Conservation (phyloP, 2,329 filamentous ascomycete species). For the Penicillium paneum region DNA sequence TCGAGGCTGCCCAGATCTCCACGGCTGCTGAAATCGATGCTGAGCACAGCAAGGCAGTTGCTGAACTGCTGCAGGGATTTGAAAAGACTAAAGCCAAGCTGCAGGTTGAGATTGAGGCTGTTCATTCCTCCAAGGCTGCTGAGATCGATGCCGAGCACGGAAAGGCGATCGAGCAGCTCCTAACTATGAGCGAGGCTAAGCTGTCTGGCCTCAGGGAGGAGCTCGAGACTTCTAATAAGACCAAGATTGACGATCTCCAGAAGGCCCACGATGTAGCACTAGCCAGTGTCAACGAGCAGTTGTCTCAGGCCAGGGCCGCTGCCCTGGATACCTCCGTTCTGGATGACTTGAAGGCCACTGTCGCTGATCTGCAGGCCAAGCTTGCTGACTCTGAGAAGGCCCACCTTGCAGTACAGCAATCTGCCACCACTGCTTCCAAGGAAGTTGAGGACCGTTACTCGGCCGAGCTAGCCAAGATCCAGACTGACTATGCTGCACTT, state of each 20-base stretch:
- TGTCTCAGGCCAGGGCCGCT: slow-evolving; percentile 35
- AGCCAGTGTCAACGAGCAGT: slow-evolving; percentile 33
- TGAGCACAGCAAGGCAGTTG: slow-evolving; percentile 28
- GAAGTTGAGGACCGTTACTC: slow-evolving; percentile 35
- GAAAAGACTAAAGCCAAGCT: slow-evolving; percentile 26
- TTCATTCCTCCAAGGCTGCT: slow-evolving; percentile 7
- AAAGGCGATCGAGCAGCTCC: slow-evolving; percentile 36
- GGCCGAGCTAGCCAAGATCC: slow-evolving; percentile 47
- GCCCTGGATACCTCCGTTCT: slow-evolving; percentile 38
- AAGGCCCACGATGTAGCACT: slow-evolving; percentile 36
- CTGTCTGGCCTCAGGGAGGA: slow-evolving; percentile 36
- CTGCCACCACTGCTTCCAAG: slow-evolving; percentile 26
- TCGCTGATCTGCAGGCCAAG: slow-evolving; percentile 60
- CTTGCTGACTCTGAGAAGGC: slow-evolving; percentile 54
- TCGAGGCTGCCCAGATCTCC: slow-evolving; percentile 14
- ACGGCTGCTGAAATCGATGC: slow-evolving; percentile 18
- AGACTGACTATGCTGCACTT: slow-evolving; percentile 45
- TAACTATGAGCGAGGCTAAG: slow-evolving; percentile 41
- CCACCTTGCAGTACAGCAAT: slow-evolving; percentile 42
- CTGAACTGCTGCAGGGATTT: slow-evolving; percentile 35
- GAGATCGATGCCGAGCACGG: slow-evolving; percentile 25
- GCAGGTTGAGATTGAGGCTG: slow-evolving; percentile 19
- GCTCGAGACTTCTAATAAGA: slow-evolving; percentile 35
- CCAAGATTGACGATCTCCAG: slow-evolving; percentile 37
- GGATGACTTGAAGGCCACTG: slow-evolving; percentile 40